phyloP scores from a whole-genome alignment of 345 rosid species.

The Dipteronia dyeriana region DNA sequence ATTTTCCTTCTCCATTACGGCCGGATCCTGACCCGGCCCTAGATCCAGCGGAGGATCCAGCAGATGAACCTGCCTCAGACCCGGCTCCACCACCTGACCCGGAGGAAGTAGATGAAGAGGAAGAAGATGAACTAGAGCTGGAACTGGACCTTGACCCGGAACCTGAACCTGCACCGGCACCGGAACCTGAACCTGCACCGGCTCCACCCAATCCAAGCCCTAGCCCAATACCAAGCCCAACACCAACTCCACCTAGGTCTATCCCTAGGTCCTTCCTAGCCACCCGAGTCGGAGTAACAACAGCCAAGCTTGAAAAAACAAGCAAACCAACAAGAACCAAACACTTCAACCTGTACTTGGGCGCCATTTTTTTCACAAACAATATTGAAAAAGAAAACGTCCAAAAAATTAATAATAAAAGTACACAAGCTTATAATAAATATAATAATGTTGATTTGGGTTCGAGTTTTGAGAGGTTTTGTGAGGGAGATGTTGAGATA shows the following conservation, averaged over 20 bases:
- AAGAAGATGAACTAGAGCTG: constrained; percentile 47
- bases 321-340: constrained; percentile 36
- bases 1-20: constrained; percentile 21
- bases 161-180: constrained; percentile 64
- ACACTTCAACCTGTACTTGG: constrained; percentile 23
- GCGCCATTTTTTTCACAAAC: constrained; percentile 24
- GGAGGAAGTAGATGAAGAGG: constrained; percentile 41
- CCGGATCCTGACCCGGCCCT: constrained; percentile 15
- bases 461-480: not conserved
- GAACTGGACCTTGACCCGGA: constrained; percentile 61
- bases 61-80: constrained; percentile 69
- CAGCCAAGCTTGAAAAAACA: constrained; percentile 24
- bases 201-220: constrained; percentile 72
- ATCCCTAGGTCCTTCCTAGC: constrained; percentile 77
- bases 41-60: constrained; percentile 56
- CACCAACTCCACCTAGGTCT: constrained; percentile 65
- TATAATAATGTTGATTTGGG: not conserved
- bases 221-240: constrained; percentile 63
- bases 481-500: not conserved
- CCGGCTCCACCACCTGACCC: constrained; percentile 61
- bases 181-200: constrained; percentile 64
- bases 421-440: not conserved
- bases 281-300: constrained; percentile 52
- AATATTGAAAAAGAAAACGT: not conserved
- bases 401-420: not conserved